These are phyloP conservation scores for Lepraria neglecta DNA, from an alignment of 495 filamentous ascomycete genomes.

Conservation along the genomic window DNA sequence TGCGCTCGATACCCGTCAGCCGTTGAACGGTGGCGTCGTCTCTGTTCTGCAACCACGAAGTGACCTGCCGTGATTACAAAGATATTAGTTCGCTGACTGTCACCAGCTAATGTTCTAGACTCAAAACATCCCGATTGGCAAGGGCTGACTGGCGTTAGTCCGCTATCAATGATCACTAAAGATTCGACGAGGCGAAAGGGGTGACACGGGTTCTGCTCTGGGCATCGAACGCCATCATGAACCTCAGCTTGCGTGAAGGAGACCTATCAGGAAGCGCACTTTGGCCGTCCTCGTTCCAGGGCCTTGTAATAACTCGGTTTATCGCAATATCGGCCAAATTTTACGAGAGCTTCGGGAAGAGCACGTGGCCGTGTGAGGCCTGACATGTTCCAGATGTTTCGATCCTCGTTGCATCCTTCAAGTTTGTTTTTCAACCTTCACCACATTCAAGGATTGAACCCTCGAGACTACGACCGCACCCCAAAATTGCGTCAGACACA, in stretches of 20 bases:
- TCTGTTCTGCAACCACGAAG: background rate
- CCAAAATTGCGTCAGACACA: too few species aligned
- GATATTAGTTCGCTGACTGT: background rate
- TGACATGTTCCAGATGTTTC: background rate
- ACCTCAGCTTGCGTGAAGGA: background rate
- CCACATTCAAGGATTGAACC: background rate
- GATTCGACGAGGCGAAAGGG: background rate
- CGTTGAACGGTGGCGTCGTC: background rate
- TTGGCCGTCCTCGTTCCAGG: too few species aligned
- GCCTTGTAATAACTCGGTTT: background rate
- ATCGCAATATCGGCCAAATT: background rate
- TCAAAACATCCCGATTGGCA: background rate
- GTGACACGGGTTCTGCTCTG: too few species aligned
- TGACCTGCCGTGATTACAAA: slow-evolving; percentile 1
- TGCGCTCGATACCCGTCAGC: background rate
- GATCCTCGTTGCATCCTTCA: background rate
- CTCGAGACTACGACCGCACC: too few species aligned
- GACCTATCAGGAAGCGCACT: background rate
- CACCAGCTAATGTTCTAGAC: background rate
- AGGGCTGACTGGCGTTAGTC: background rate
- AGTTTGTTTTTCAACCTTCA: too few species aligned
- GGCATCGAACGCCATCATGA: too few species aligned
- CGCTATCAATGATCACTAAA: background rate
- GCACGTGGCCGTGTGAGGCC: background rate
- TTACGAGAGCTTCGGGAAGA: background rate